Base-by-base conservation (phyloP, 202 grass and related monocot genomes). In the Sporobolus alterniflorus region DNA sequence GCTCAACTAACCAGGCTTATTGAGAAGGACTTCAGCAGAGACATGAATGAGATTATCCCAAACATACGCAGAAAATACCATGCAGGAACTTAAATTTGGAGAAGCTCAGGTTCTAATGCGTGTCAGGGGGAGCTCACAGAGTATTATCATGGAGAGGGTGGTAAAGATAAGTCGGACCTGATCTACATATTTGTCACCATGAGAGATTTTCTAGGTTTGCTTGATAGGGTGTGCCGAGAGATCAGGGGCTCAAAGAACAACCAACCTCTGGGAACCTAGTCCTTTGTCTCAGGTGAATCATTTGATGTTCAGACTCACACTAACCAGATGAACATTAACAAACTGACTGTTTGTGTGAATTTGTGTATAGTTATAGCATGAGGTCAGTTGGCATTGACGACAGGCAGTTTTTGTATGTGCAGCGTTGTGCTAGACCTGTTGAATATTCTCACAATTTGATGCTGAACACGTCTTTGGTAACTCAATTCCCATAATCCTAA, bases 91-190 rank as follows among this genome's bases (percentile, higher is more conserved):
- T 33, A 94, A 94, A 69, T 65, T 64, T 70, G 42, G 57, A 6
- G 82, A 94, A 88, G 62, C 75, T 9, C 71, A 82, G 48, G 88
- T 88, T 40, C 49, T 91, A 82, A 62, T 86, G 61, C 82, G 94
- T 78, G 95, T 93, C 39, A 86, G 76, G 83, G 76, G 83, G 86
- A 93, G 47, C 90, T 95, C 74, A 90, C 84, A 7, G 90, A 93
- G 79, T 98, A 98, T 54, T 98, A 98, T 86, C 95, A 93, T 26
- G 95, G 95, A 42, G 89, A 95, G 64, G 59, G 88, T 57, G 70
- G 82, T 80, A 98, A 95, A 74, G 89, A 95, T 67, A 92, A 98
- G 47, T 68, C 57, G 3, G 94, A 98, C 64, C 67, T 90, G 43
- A 91, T 98, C 34, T 73, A 86, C 21, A 93, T 95, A 82, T 95